Conservation (phyloP, 345 rosid genomes). For the Microthlaspi erraticum region DNA sequence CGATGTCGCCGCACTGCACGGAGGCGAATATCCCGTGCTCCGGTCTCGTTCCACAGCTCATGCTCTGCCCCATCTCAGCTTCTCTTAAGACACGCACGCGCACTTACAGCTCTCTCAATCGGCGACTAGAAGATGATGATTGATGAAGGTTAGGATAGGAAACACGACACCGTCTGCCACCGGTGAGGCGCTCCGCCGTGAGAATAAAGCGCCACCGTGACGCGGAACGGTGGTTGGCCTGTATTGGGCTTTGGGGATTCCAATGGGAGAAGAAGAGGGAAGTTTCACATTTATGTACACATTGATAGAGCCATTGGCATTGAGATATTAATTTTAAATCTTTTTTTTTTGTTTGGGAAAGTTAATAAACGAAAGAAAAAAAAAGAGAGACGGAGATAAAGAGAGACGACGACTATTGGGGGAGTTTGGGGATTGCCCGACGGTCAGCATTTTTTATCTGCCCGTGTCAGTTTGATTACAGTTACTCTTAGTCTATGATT, state of each 20-base stretch:
- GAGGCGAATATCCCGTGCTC: constrained; percentile 76
- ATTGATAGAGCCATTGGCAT: constrained; percentile 26
- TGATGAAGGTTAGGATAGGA: background rate
- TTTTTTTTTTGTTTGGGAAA: constrained; percentile 2
- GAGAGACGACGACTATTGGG: constrained; percentile 45
- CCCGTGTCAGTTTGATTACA: constrained; percentile 43
- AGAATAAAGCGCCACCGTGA: constrained; percentile 49
- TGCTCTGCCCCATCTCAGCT: constrained; percentile 83
- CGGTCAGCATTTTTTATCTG: constrained; percentile 37
- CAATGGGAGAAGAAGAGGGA: constrained; percentile 43
- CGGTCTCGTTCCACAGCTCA: constrained; percentile 73
- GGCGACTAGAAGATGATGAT: background rate
- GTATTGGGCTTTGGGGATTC: background rate
- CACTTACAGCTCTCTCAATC: background rate
- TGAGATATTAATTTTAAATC: constrained; percentile 23
- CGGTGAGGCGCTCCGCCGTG: constrained; percentile 51
- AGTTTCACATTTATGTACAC: constrained; percentile 52
- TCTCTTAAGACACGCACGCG: background rate
- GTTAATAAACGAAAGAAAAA: background rate
- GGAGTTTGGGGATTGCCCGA: constrained; percentile 56
- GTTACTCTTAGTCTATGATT: constrained; percentile 33
- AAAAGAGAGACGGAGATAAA: constrained; percentile 25
- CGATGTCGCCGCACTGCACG: constrained; percentile 74
- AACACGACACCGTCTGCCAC: constrained; percentile 54
- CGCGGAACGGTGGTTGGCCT: constrained; percentile 44